Evolutionary conservation across 495 filamentous ascomycete genomes (phyloP).

Genomic region (Eremomyces bilateralis): DNA sequence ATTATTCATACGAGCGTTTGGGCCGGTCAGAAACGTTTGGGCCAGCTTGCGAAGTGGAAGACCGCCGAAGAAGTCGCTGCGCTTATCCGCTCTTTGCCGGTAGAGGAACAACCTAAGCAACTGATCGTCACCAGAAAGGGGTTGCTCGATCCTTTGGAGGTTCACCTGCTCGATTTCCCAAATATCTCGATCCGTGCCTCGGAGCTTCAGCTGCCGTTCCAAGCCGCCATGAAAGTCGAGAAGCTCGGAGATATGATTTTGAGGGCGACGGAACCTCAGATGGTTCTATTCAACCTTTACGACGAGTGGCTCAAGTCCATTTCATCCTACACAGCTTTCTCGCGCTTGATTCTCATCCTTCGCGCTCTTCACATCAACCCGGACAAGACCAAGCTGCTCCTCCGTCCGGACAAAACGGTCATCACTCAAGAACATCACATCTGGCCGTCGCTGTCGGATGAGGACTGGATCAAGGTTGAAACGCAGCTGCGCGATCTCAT

Average conservation of each 20-base stretch:
- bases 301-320: conserved; percentile 99
- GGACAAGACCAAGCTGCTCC: conserved; percentile 92
- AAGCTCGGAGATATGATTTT: conserved; percentile 99
- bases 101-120: conserved; percentile 98
- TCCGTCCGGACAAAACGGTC: conserved; percentile 95
- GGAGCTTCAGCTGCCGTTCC: conserved; percentile 94
- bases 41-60: conserved; percentile 98
- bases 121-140: conserved; percentile 97
- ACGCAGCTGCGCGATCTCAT: conserved; percentile 89
- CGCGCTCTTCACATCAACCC: conserved; percentile 93
- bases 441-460: conserved; percentile 85
- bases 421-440: conserved; percentile 99
- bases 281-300: conserved; percentile 98
- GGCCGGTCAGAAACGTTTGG: conserved; percentile 98
- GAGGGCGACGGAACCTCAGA: conserved; percentile 91
- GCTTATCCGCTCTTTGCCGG: conserved; percentile 84
- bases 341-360: conserved; percentile 82
- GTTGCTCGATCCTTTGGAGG: conserved; percentile 90
- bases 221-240: conserved; percentile 99
- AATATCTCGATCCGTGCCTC: conserved; percentile 98
- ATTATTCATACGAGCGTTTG: conserved; percentile 99
- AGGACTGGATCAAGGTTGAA: conserved; percentile 99
- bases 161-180: conserved; percentile 93
- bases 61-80: conserved; percentile 99
- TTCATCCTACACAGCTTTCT: conserved; percentile 97